A percentile compares a stretch with the other conserved stretches of the same genome.
Conservation (phyloP, 805 yeast species). For the Sugiyamaella valdiviana region DNA sequence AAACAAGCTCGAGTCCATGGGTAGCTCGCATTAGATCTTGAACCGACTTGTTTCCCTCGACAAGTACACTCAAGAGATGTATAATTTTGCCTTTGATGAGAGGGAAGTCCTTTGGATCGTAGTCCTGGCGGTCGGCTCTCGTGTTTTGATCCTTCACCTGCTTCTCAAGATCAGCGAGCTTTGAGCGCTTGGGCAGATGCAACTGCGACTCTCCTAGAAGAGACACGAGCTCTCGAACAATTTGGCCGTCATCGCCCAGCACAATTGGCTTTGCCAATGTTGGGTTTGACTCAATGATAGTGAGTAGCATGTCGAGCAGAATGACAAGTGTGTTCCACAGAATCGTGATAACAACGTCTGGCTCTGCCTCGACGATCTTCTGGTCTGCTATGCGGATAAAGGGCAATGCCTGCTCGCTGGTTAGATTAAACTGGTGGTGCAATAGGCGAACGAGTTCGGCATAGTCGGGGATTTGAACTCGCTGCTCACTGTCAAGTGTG, state of each 20-base stretch:
- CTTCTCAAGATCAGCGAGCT: constrained; percentile 15
- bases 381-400: constrained; percentile 8
- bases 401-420: constrained; percentile 8
- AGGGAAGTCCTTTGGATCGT: constrained; percentile 41
- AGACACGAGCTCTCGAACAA: constrained; percentile 1
- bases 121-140: constrained; percentile 8
- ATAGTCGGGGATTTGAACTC: neutral
- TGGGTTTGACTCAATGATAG: constrained; percentile 2
- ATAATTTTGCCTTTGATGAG: constrained; percentile 59
- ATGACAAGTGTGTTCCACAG: constrained; percentile 13
- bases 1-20: constrained; percentile 63
- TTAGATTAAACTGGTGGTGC: neutral
- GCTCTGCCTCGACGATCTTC: constrained; percentile 3
- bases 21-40: constrained; percentile 63
- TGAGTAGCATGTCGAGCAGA: constrained; percentile 11
- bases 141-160: neutral
- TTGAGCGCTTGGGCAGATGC: constrained; percentile 15
- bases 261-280: neutral
- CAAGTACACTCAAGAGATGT: constrained; percentile 57
- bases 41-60: constrained; percentile 43
- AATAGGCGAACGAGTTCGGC: neutral
- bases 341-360: constrained; percentile 1
- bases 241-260: neutral
- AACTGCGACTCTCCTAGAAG: constrained; percentile 15
- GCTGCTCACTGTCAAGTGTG: neutral